A percentile compares a stretch with the other conserved stretches of the same genome.
Conservation (phyloP, 805 yeast genomes). For the Hanseniaspora meyeri region DNA sequence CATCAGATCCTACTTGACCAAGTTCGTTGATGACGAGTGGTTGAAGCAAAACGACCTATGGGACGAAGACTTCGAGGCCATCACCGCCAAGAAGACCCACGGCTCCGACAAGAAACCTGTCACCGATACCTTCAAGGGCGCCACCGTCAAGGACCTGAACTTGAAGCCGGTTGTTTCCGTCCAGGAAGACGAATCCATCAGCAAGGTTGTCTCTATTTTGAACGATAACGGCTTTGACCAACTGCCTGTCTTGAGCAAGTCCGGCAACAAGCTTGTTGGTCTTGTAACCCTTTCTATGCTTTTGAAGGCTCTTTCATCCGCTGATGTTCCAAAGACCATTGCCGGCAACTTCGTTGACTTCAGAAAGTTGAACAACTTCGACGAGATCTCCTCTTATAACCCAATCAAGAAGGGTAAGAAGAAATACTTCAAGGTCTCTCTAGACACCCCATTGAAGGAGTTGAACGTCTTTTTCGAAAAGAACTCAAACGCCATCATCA, state of each 20-base stretch:
- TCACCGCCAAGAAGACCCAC: conserved; percentile 19
- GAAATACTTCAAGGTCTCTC: conserved; percentile 53
- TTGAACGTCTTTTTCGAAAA: conserved; percentile 72
- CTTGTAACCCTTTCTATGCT: conserved; percentile 64
- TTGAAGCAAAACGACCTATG: conserved; percentile 66
- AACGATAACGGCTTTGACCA: conserved; percentile 75
- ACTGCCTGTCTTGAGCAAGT: conserved; percentile 53
- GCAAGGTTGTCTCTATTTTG: conserved; percentile 54
- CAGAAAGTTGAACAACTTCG: conserved; percentile 52
- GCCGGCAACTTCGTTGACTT: conserved; percentile 48
- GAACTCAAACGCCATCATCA: conserved; percentile 71
- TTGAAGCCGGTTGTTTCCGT: conserved; percentile 75
- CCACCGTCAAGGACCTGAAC: conserved; percentile 55
- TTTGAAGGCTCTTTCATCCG: conserved; percentile 53
- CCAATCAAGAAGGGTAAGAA: conserved; percentile 54
- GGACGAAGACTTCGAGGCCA: conserved; percentile 37
- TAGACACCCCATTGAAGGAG: conserved; percentile 51
- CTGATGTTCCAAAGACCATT: conserved; percentile 45
- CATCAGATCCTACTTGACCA: conserved; percentile 72
- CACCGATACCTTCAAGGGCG: conserved; percentile 37
- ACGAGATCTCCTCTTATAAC: conserved; percentile 47
- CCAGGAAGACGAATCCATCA: conserved; percentile 43
- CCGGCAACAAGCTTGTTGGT: conserved; percentile 52
- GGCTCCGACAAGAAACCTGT: conserved; percentile 25
- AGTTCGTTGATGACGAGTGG: conserved; percentile 87